A percentile compares a stretch with the other conserved stretches of the same genome.
phyloP scores from a whole-genome alignment of 1,139 yeast genomes.

The Eremothecium sinecaudum region DNA sequence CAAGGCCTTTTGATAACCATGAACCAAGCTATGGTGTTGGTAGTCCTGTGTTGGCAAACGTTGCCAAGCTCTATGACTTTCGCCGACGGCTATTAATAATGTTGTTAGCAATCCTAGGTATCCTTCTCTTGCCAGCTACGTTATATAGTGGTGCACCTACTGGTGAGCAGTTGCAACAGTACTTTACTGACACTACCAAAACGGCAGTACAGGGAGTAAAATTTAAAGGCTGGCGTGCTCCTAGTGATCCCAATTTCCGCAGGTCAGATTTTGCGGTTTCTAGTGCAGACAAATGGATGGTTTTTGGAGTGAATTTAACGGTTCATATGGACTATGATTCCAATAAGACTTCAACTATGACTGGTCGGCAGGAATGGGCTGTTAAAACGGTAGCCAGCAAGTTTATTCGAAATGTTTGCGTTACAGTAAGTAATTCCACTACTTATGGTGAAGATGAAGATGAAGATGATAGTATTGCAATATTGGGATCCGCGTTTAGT shows the following conservation, averaged over 20 bases:
- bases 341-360: constrained; percentile 8
- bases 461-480: constrained; percentile 8
- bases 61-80: too few relatives aligned
- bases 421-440: constrained; percentile 19
- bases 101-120: too few relatives aligned
- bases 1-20: too few relatives aligned
- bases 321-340: constrained; percentile 20
- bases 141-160: constrained; percentile 1
- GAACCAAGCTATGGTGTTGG: too few relatives aligned
- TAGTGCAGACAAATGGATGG: constrained; percentile 3
- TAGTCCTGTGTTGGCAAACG: too few relatives aligned
- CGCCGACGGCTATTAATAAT: too few relatives aligned
- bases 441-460: constrained; percentile 18
- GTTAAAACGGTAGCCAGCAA: constrained; percentile 15
- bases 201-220: constrained; percentile 17
- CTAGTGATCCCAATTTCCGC: constrained; percentile 19
- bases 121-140: too few relatives aligned
- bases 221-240: constrained; percentile 27
- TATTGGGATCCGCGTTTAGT: constrained; percentile 16
- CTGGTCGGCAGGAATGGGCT: constrained; percentile 11
- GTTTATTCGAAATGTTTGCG: constrained; percentile 18
- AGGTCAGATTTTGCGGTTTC: constrained; percentile 9
- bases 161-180: constrained; percentile 9
- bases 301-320: constrained; percentile 13
- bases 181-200: constrained; percentile 17